Evolutionary conservation across 208 protist species (phyloP).

Genomic region (Wallacemonas collosoma): DNA sequence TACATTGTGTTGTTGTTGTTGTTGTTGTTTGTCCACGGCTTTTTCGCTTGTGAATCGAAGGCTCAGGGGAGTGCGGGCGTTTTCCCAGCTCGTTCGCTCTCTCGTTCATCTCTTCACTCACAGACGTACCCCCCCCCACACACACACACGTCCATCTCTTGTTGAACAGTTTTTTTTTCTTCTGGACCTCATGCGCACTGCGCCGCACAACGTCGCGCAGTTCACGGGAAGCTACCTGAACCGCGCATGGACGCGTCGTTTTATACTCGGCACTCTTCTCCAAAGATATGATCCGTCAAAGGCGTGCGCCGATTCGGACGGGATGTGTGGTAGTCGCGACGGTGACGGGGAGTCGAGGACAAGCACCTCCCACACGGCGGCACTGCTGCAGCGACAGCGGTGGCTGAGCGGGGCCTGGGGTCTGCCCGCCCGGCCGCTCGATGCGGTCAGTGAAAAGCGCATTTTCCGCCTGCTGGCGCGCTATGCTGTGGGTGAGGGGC

Average conservation of each 20-base stretch:
- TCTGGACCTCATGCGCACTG: slow-evolving; percentile 1
- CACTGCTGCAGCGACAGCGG: slow-evolving; percentile 63
- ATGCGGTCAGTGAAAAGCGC: slow-evolving; percentile 60
- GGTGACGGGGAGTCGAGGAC: background rate
- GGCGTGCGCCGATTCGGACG: background rate
- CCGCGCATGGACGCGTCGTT: slow-evolving; percentile 65
- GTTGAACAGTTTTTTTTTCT: too few species aligned
- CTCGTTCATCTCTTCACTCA: too few species aligned
- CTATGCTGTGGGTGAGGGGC: slow-evolving; percentile 69
- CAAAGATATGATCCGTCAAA: slow-evolving; percentile 59
- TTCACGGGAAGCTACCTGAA: slow-evolving; percentile 74
- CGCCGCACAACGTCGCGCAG: slow-evolving; percentile 28
- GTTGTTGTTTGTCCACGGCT: background rate
- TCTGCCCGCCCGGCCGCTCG: slow-evolving; percentile 59
- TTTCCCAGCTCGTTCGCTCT: too few species aligned
- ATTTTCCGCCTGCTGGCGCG: slow-evolving; percentile 81
- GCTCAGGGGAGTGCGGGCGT: too few species aligned
- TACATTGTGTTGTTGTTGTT: background rate
- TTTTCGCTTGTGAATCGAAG: background rate
- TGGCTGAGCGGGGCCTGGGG: slow-evolving; percentile 60
- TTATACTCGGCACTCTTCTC: slow-evolving; percentile 79
- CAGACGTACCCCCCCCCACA: too few species aligned
- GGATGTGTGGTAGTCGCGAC: background rate
- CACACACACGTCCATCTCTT: too few species aligned
- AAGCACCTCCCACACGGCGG: slow-evolving; percentile 27